Evolutionary conservation across 345 rosid genomes (phyloP), one percentile per base, ranked within the genome.

Genomic region (Durio zibethinus): DNA sequence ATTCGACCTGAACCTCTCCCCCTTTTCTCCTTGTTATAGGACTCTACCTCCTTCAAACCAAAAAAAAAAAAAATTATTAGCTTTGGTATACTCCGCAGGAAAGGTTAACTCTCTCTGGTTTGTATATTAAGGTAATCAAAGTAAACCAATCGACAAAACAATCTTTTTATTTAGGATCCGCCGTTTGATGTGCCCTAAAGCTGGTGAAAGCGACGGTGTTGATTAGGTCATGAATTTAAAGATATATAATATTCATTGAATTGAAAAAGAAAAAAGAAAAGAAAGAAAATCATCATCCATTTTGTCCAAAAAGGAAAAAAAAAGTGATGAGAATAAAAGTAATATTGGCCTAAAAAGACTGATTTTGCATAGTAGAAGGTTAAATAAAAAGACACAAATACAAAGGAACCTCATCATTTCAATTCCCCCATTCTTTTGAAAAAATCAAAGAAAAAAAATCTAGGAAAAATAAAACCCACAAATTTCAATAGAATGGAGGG

Each of bases 401-500:
- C 84, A 82, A 82, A 86, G 73, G 88, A 87, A 87, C 84, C 89
- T 89, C 89, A 88, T 92, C 85, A 89, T 89, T 89, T 72, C 85
- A 73, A 80, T 72, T 84, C 77, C 56, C 71, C 78, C 69, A 62
- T 80, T 84, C 81, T 85, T 77, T 45, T 74, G 47, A 81, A 71
- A 78, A 81, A 79, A 80, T 35, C 45, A 80, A 77, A 18, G 20
- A 70, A 42, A 64, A 72, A 25, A 54, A 56, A 79, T 86, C 82
- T 86, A 79, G 87, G 87, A 85, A 70, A 84, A 89, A 79, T 63
- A 72, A 82, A 86, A 79, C 70, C 85, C 88, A 82, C 85, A 83
- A 81, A 78, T 79, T 78, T 87, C 90, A 74, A 88, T 82, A 75
- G 82, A 38, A 76, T n/a, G 11, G 60, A 65, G 29, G 77, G 81